Evolutionary conservation across 176 grass and related monocot genomes (phyloP).

Genomic region (Tillandsia leiboldiana): DNA sequence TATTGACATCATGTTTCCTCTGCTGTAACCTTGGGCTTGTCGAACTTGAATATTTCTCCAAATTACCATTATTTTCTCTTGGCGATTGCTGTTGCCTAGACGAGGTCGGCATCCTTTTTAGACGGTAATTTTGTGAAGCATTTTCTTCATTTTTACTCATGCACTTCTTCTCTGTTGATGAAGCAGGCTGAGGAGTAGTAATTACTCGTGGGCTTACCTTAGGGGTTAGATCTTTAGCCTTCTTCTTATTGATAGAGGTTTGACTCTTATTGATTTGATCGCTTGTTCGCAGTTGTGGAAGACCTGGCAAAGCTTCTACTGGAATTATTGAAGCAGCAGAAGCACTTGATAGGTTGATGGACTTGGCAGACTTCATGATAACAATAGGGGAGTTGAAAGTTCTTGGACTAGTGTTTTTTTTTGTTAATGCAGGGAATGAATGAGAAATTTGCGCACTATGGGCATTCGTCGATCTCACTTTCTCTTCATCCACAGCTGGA

Average conservation of each 20-base stretch:
- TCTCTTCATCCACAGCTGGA: slow-evolving; percentile 11
- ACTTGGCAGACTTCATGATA: slow-evolving; percentile 88
- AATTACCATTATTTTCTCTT: slow-evolving; percentile 37
- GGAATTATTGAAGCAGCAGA: slow-evolving; percentile 31
- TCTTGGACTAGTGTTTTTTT: slow-evolving; percentile 29
- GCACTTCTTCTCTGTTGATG: slow-evolving; percentile 33
- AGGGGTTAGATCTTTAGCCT: slow-evolving; percentile 29
- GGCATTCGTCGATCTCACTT: slow-evolving; percentile 16
- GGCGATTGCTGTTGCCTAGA: slow-evolving; percentile 29
- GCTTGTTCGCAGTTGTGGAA: slow-evolving; percentile 32
- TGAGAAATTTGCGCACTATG: slow-evolving; percentile 12
- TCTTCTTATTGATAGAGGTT: slow-evolving; percentile 20
- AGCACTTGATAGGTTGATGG: slow-evolving; percentile 27
- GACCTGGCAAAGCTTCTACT: slow-evolving; percentile 32
- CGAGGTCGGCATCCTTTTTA: slow-evolving; percentile 29
- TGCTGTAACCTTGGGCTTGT: slow-evolving; percentile 67
- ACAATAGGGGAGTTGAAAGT: slow-evolving; percentile 77
- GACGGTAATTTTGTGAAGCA: slow-evolving; percentile 39
- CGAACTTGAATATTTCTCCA: slow-evolving; percentile 45
- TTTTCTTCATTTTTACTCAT: slow-evolving; percentile 46
- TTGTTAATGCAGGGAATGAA: background rate
- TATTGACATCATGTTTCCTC: slow-evolving; percentile 44
- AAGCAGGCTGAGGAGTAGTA: slow-evolving; percentile 25
- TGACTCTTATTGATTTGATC: slow-evolving; percentile 42
- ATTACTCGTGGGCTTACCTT: slow-evolving; percentile 36